phyloP scores from a whole-genome alignment of 2,329 filamentous ascomycete species.

The Aspergillus unguis region DNA sequence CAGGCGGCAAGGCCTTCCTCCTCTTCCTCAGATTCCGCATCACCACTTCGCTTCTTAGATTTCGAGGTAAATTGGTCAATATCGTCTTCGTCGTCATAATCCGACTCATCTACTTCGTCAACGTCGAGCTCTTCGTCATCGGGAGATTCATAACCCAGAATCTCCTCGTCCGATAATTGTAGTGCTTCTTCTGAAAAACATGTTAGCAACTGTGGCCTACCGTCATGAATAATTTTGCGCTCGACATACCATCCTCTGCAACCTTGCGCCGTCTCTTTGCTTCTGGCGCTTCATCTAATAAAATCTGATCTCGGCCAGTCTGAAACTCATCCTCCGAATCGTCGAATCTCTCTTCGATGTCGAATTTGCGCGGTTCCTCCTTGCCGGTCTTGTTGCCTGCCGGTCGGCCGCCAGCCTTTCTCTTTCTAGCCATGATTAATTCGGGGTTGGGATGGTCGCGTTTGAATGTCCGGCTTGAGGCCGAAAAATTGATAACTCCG shows the following conservation, averaged over 20 bases:
- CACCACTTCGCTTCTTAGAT: constrained; percentile 21
- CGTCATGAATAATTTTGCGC: neutral
- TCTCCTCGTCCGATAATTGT: constrained; percentile 61
- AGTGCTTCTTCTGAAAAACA: constrained; percentile 51
- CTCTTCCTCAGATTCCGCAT: constrained; percentile 20
- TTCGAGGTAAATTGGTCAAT: constrained; percentile 25
- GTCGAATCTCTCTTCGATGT: constrained; percentile 69
- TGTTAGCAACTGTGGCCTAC: constrained; percentile 16
- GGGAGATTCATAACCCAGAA: constrained; percentile 51
- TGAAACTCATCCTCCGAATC: constrained; percentile 95
- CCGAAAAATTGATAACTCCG: constrained; percentile 19
- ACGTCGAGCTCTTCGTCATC: constrained; percentile 29
- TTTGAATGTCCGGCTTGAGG: constrained; percentile 1
- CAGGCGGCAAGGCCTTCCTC: constrained; percentile 65
- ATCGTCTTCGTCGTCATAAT: constrained; percentile 46
- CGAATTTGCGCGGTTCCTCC: constrained; percentile 33
- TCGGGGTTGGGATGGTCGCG: constrained; percentile 1
- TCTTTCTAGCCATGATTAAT: constrained; percentile 53
- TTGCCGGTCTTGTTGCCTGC: constrained; percentile 32
- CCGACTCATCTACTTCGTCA: neutral
- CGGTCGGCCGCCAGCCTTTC: constrained; percentile 62
- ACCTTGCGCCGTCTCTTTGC: constrained; percentile 72
- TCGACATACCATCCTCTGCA: constrained; percentile 60
- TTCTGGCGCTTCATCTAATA: constrained; percentile 76
- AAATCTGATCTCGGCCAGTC: constrained; percentile 76